Conservation (phyloP, 164 flowering plant genomes). For the Vitis riparia region DNA sequence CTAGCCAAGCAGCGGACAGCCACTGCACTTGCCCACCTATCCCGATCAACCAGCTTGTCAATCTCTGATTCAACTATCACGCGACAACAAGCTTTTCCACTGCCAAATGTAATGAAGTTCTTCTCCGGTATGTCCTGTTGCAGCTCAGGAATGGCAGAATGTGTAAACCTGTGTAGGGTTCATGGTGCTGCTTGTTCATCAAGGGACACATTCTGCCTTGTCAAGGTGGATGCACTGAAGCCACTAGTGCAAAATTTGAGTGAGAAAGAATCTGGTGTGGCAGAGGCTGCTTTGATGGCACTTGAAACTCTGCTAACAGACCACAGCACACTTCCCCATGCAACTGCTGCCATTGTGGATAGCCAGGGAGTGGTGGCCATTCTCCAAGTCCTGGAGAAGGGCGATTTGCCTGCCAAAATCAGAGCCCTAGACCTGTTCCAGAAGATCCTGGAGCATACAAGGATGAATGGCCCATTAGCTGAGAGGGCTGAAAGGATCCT, state of each 20-base stretch:
- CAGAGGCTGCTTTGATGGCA: constrained; percentile 26
- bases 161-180: constrained; percentile 9
- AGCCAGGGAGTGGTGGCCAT: constrained; percentile 21
- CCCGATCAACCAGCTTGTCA: constrained; percentile 12
- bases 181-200: constrained; percentile 26
- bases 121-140: constrained; percentile 13
- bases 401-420: constrained; percentile 16
- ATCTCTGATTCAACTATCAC: not conserved
- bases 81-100: constrained; percentile 4
- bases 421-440: constrained; percentile 24
- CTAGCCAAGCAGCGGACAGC: constrained; percentile 26
- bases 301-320: constrained; percentile 25
- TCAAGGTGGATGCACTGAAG: constrained; percentile 27
- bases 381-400: constrained; percentile 24
- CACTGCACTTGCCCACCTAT: constrained; percentile 26
- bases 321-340: constrained; percentile 13
- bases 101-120: not conserved
- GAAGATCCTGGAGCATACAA: constrained; percentile 13
- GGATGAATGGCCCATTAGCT: constrained; percentile 3
- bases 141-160: constrained; percentile 11
- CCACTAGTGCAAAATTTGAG: constrained; percentile 17
- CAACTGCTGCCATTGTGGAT: constrained; percentile 19
- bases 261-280: constrained; percentile 20
- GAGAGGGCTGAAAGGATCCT: constrained; percentile 21
- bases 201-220: constrained; percentile 22